Conservation (phyloP, 2,329 filamentous ascomycete species). For the Pseudogymnoascus sp. region DNA sequence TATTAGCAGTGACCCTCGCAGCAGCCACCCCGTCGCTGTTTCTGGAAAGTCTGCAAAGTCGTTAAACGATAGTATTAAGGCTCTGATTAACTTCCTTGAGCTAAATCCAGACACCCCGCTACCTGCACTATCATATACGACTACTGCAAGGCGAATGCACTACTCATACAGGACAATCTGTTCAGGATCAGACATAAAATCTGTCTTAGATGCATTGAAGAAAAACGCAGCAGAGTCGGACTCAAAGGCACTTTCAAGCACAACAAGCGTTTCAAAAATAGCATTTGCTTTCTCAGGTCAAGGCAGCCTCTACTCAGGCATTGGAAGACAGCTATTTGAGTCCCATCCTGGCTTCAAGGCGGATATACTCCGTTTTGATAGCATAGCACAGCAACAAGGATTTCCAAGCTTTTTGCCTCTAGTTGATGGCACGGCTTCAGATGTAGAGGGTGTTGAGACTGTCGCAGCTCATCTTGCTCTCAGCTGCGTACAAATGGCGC, state of each 20-base stretch:
- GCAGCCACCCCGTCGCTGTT: constrained; percentile 33
- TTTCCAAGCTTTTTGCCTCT: constrained; percentile 19
- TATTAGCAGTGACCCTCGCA: constrained; percentile 30
- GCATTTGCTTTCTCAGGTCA: constrained; percentile 23
- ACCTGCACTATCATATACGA: constrained; percentile 14
- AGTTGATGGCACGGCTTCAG: constrained; percentile 33
- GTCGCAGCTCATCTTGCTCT: constrained; percentile 44
- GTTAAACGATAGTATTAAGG: constrained; percentile 20
- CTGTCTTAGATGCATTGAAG: neutral
- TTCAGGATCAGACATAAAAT: constrained; percentile 29
- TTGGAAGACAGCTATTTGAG: constrained; percentile 1
- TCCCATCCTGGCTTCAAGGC: constrained; percentile 28
- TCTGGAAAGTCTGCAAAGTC: constrained; percentile 35
- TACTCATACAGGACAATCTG: constrained; percentile 45
- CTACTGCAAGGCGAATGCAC: constrained; percentile 41
- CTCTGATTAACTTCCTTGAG: constrained; percentile 19
- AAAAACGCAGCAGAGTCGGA: constrained; percentile 32
- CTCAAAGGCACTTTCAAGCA: constrained; percentile 29
- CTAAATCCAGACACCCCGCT: constrained; percentile 15
- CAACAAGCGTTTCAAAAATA: neutral
- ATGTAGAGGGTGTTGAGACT: constrained; percentile 35
- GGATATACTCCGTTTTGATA: neutral
- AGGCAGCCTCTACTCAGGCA: constrained; percentile 29
- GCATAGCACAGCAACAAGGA: neutral
- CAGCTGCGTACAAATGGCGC: constrained; percentile 43